Percentiles rank a stretch among this genome's conserved stretches.
phyloP scores from a whole-genome alignment of 371 early-diverging fungal genomes.

The Lichtheimia ramosa region DNA sequence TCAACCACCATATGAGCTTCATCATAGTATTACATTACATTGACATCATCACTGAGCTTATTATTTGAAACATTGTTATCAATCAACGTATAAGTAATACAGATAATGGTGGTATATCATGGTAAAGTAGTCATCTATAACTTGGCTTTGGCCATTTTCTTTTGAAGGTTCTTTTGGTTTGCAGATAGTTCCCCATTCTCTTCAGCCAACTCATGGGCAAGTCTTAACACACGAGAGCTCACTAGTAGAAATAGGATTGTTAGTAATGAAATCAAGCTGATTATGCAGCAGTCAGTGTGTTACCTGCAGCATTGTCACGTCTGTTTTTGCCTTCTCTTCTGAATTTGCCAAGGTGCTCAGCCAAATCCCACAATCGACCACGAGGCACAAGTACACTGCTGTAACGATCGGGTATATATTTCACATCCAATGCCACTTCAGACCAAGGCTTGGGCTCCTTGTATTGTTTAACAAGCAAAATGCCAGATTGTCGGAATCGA shows the following conservation, averaged over 20 bases:
- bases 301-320: constrained; percentile 82
- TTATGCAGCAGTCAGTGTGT: neutral
- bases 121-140: constrained; percentile 1
- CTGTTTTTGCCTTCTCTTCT: constrained; percentile 88
- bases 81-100: no score
- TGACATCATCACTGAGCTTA: no score
- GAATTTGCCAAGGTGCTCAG: constrained; percentile 82
- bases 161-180: constrained; percentile 15
- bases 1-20: no score
- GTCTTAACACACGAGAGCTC: constrained; percentile 30
- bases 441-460: constrained; percentile 42
- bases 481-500: constrained; percentile 68
- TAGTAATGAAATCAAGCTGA: neutral
- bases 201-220: constrained; percentile 30
- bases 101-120: no score
- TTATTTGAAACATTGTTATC: no score
- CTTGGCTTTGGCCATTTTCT: constrained; percentile 9
- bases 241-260: constrained; percentile 14
- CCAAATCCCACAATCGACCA: constrained; percentile 78
- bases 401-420: constrained; percentile 54
- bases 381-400: constrained; percentile 55
- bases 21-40: no score
- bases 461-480: constrained; percentile 55
- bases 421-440: constrained; percentile 51
- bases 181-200: constrained; percentile 20